Evolutionary conservation across 2,329 filamentous ascomycete genomes (phyloP).

Genomic region (Pseudogymnoascus sp.): DNA sequence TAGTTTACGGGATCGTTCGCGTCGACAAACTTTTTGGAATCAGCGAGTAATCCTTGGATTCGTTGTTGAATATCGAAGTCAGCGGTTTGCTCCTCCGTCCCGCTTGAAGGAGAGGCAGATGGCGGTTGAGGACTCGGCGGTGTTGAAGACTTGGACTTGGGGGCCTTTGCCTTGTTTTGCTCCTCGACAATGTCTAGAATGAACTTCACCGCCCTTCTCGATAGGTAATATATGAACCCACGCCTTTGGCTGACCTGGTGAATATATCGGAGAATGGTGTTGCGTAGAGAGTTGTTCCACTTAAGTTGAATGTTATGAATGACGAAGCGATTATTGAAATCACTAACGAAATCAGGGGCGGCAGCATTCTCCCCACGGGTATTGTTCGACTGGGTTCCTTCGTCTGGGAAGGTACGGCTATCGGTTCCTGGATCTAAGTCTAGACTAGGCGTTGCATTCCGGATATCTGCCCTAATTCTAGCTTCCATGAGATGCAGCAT

Average conservation of each 20-base stretch:
- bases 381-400: constrained; percentile 48
- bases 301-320: constrained; percentile 96
- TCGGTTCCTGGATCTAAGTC: constrained; percentile 33
- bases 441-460: constrained; percentile 20
- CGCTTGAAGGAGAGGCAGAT: background rate
- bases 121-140: constrained; percentile 14
- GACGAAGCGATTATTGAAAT: constrained; percentile 97
- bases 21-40: constrained; percentile 73
- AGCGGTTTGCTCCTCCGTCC: constrained; percentile 28
- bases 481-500: constrained; percentile 36
- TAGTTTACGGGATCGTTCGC: constrained; percentile 45
- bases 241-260: constrained; percentile 94
- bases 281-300: constrained; percentile 93
- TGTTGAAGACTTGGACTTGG: constrained; percentile 20
- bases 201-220: constrained; percentile 90
- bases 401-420: constrained; percentile 29
- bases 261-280: constrained; percentile 93
- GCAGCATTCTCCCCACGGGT: constrained; percentile 52
- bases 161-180: constrained; percentile 63
- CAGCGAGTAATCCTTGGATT: constrained; percentile 75
- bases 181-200: constrained; percentile 97
- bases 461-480: constrained; percentile 23
- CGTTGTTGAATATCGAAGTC: constrained; percentile 66
- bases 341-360: constrained; percentile 75
- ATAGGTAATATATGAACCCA: constrained; percentile 97